Conservation (phyloP, 108 stramenopile genomes). For the Skeletonema marinoi region DNA sequence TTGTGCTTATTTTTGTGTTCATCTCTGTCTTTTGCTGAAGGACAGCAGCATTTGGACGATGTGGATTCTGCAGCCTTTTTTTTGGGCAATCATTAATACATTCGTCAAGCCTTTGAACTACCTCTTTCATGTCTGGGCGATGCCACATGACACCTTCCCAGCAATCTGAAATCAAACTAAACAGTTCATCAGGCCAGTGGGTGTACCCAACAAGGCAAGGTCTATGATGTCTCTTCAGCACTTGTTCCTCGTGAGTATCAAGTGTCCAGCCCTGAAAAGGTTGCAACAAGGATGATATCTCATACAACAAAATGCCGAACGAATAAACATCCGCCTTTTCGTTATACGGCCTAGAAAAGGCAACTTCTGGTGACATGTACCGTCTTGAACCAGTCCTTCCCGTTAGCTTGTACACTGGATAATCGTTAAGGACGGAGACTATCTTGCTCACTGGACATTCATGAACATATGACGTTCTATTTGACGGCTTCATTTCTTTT, state of each 20-base stretch:
- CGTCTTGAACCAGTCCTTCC: conserved; percentile 66
- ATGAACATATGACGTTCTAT: not conserved
- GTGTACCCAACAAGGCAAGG: conserved; percentile 8
- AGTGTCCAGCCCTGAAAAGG: conserved; percentile 45
- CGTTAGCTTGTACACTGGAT: conserved; percentile 60
- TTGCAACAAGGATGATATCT: conserved; percentile 52
- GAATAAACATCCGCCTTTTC: conserved; percentile 63
- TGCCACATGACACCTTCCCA: conserved; percentile 23
- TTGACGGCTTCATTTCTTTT: conserved; percentile 51
- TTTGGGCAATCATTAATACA: too few relatives aligned
- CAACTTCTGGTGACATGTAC: conserved; percentile 78
- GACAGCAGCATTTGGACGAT: not conserved
- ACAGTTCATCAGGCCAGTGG: conserved; percentile 18
- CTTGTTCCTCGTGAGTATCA: conserved; percentile 19
- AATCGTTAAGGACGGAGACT: conserved; percentile 1
- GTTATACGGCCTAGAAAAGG: conserved; percentile 38
- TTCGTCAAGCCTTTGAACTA: conserved; percentile 9
- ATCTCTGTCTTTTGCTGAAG: not conserved
- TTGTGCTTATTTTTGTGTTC: not conserved
- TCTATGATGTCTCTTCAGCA: conserved; percentile 2
- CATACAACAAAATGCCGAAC: conserved; percentile 76
- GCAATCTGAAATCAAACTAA: conserved; percentile 15
- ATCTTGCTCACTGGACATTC: too few relatives aligned
- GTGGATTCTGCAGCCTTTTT: not conserved
- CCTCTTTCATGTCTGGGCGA: conserved; percentile 22